A percentile compares a stretch with the other conserved stretches of the same genome.
phyloP scores from a whole-genome alignment of 2,329 filamentous ascomycete species.

The Pleoardoris graminearum region DNA sequence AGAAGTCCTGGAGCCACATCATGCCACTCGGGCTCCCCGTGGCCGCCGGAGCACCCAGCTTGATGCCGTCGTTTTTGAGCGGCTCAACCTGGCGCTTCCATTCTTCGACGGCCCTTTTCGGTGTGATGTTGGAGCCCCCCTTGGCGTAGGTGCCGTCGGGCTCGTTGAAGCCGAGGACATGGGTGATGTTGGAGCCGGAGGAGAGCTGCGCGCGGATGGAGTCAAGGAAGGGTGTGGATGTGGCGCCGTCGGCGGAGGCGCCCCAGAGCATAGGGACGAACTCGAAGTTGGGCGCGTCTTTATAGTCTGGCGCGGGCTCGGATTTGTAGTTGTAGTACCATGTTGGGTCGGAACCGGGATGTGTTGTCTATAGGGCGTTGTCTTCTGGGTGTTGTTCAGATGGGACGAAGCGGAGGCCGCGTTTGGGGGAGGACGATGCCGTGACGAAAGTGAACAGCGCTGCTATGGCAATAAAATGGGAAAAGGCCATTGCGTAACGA shows the following conservation, averaged over 20 bases:
- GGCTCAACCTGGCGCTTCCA: constrained; percentile 76
- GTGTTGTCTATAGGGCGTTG: constrained; percentile 65
- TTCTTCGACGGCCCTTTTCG: constrained; percentile 63
- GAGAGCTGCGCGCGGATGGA: constrained; percentile 61
- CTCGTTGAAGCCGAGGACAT: constrained; percentile 79
- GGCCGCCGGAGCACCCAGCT: constrained; percentile 71
- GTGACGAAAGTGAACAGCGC: constrained; percentile 17
- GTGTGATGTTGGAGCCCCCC: constrained; percentile 66
- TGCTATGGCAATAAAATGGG: constrained; percentile 1
- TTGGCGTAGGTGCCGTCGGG: constrained; percentile 62
- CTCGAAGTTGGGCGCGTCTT: constrained; percentile 55
- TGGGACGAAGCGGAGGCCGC: constrained; percentile 72
- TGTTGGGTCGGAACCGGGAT: constrained; percentile 61
- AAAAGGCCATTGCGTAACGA: constrained; percentile 5
- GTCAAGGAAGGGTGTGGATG: constrained; percentile 62
- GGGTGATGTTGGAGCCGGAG: constrained; percentile 61
- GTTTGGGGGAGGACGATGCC: constrained; percentile 59
- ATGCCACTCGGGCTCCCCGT: constrained; percentile 65
- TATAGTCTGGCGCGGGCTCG: constrained; percentile 59
- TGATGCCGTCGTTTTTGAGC: constrained; percentile 63
- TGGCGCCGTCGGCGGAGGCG: constrained; percentile 43
- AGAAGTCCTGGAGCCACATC: constrained; percentile 69
- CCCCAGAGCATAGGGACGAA: constrained; percentile 86
- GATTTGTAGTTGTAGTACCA: constrained; percentile 85
- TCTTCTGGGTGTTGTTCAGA: constrained; percentile 61